Base-by-base conservation (phyloP, 1,284 basidiomycete genomes). In the Fomitopsis betulina region DNA sequence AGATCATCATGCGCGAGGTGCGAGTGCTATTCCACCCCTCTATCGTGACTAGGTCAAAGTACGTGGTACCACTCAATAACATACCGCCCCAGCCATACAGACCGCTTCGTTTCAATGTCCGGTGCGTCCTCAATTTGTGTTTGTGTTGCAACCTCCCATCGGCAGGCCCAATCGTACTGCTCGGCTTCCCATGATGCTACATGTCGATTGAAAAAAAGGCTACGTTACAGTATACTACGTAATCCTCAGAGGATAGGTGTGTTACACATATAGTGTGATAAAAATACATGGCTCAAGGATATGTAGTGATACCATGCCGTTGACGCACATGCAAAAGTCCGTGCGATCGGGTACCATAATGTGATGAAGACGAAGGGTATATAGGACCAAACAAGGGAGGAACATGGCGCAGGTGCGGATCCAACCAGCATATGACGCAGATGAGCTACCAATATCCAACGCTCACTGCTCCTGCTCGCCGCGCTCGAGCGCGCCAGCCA, bases 401-500 rank as follows among this genome's bases (percentile, higher is more conserved):
- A 21, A 30, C 25, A 7, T 15, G 35, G 12, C 21, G 27, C 6
- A 45, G 23, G 21, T 12, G 27, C 27, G 13, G 21, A 39, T 23
- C 43, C 7, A 30, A 47, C 45, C 45, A 23, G 17, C 17, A 37
- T 7, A 53, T 4, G 38, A 23, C 35, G 35, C 35, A 37, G 12
- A 37, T 15, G 35, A 6, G 3, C 35, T 12, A 37, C 3, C 35
- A 12, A 15, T 12, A 8, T 0, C 2, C 27, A 30, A 30, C 27
- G 27, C 37, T 30, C 57, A 60, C 25, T 27, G 45, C 19, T 62
- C 62, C 51, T 55, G 54, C 33, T 57, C 62, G 23, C 51, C 61
- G 50, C 63, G 58, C 40, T 74, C 72, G 50, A 72, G 66, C 35
- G 71, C 71, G 54, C 70, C 70, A 55, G 63, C 62, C 54, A 95